phyloP scores from a whole-genome alignment of 139 green algal species.

The Coelastrella sp. region DNA sequence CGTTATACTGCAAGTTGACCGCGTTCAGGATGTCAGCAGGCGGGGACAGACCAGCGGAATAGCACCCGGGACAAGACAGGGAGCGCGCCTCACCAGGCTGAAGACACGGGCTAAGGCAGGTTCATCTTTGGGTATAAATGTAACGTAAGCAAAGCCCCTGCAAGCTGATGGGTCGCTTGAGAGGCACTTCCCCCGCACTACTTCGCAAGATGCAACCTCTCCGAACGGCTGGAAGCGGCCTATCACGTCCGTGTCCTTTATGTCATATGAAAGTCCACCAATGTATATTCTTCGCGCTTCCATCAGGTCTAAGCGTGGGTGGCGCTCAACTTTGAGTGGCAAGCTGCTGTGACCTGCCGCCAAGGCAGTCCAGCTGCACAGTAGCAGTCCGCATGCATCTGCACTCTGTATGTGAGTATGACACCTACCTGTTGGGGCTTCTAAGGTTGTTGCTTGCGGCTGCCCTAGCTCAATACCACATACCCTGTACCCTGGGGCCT shows the following conservation, averaged over 20 bases:
- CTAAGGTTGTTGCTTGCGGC: no score
- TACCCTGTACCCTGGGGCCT: no score
- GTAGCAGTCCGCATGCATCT: no score
- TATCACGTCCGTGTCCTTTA: slow-evolving; percentile 51
- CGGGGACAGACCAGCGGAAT: background rate
- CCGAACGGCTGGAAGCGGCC: slow-evolving; percentile 71
- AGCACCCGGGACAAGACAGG: background rate
- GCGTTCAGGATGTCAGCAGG: background rate
- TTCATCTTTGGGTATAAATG: slow-evolving; percentile 60
- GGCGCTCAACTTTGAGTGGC: background rate
- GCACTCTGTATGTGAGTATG: no score
- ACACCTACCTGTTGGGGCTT: no score
- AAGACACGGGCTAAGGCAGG: slow-evolving; percentile 48
- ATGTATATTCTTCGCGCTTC: slow-evolving; percentile 56
- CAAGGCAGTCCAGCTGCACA: no score
- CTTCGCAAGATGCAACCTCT: slow-evolving; percentile 45
- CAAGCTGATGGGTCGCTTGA: background rate
- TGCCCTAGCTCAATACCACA: no score
- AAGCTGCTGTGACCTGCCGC: no score
- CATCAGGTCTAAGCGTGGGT: background rate
- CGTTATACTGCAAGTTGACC: slow-evolving; percentile 64
- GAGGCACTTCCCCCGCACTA: slow-evolving; percentile 51
- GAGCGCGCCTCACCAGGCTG: slow-evolving; percentile 42
- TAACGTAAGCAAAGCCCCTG: slow-evolving; percentile 69
- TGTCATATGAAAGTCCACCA: slow-evolving; percentile 57